A percentile compares a stretch with the other conserved stretches of the same genome.
Conservation (phyloP, 768 basidiomycete species). For the Gelatoporia subvermispora region DNA sequence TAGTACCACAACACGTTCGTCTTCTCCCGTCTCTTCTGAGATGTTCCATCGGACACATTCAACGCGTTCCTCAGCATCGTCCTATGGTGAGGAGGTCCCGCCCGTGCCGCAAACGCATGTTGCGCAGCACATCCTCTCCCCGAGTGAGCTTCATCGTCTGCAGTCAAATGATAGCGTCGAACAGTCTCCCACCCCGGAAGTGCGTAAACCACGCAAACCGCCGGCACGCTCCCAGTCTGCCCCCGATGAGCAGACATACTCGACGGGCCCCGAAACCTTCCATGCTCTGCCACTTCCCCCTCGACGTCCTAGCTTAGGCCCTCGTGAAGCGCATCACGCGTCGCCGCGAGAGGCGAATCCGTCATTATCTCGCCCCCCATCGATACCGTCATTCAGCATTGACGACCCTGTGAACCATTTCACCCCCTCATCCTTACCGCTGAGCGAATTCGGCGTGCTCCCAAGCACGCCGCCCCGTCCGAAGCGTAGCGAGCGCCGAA, state of each 20-base stretch:
- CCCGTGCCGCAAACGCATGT: constrained; percentile 34
- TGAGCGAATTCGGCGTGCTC: constrained; percentile 17
- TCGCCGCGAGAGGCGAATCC: constrained; percentile 6
- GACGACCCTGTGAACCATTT: constrained; percentile 44
- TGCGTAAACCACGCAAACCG: constrained; percentile 2
- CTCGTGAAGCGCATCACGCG: constrained; percentile 1
- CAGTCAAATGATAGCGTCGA: constrained; percentile 8
- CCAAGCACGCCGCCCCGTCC: constrained; percentile 18
- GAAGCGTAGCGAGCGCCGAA: constrained; percentile 17
- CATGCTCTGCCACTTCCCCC: constrained; percentile 14
- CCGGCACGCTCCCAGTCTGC: constrained; percentile 11
- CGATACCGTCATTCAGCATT: constrained; percentile 42
- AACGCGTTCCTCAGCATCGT: constrained; percentile 52
- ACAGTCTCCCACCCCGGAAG: constrained; percentile 3
- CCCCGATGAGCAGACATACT: constrained; percentile 1
- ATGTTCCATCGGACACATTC: constrained; percentile 47
- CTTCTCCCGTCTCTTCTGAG: constrained; percentile 48
- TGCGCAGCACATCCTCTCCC: constrained; percentile 49
- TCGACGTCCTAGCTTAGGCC: constrained; percentile 3
- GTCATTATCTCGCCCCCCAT: constrained; percentile 36
- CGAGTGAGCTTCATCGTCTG: constrained; percentile 37
- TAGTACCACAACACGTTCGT: constrained; percentile 52
- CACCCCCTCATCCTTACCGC: constrained; percentile 7
- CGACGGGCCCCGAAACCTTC: not conserved
- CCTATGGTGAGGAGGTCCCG: constrained; percentile 40